Evolutionary conservation across 2,329 filamentous ascomycete genomes (phyloP), one percentile per base, ranked within the genome.

Genomic region (Claviceps purpurea): DNA sequence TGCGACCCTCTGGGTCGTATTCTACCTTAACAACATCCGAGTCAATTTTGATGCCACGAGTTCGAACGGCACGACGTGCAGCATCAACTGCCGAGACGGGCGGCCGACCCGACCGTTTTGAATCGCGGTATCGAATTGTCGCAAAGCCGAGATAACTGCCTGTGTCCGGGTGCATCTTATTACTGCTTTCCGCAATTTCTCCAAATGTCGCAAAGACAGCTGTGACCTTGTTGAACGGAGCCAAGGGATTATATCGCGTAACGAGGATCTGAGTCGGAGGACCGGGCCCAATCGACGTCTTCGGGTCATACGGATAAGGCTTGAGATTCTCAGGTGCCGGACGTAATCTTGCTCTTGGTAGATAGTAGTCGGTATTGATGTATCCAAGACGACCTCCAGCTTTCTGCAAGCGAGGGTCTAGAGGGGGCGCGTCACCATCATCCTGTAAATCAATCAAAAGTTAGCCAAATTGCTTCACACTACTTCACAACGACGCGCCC

Each of bases 71-170:
- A 59, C 81, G 78, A 60, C 86, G 87, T 8, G 93, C 91, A 42
- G 90, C 87, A 55, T 87, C 84, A 42, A 85, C 81, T 5, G 89
- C 93, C 49, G 82, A 77, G 41, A 88, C 70, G 51, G 70, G 67
- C 5, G 65, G 63, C 6, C 62, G 62, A 45, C 64, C 67, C 4
- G 64, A 59, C 14, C 65, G 67, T 71, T 80, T 77, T 2, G 76
- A 73, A 64, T 97, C 91, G 61, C 85, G 83, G 67, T 94, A 98
- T 54, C 85, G 83, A 63, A 98, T 89, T 16, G 89, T 88, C 58
- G 88, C 95, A 64, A 98, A 90, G 13, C 93, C 93, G 13, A 98
- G 77, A 64, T 94, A 95, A 62, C 88, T 93, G 18, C 93, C 93
- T 13, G 90, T 97, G 53, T 90, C 85, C 8, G 93, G 93, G 67